Evolutionary conservation across 2,329 filamentous ascomycete genomes (phyloP).

Genomic region (Sordariomycetes sp.): DNA sequence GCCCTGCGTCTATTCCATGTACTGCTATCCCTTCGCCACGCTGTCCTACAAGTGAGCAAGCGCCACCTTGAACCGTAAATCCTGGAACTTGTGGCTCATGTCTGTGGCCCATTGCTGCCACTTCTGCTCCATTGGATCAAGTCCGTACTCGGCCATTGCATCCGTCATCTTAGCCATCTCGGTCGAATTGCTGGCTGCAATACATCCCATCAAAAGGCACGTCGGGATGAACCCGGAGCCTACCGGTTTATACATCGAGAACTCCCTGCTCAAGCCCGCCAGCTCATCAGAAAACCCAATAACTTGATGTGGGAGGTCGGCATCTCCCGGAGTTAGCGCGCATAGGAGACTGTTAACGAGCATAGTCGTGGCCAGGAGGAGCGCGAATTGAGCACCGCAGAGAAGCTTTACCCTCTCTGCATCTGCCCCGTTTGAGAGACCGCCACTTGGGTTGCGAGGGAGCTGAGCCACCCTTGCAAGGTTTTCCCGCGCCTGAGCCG

Average conservation of each 20-base stretch:
- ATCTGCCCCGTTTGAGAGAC: neutral
- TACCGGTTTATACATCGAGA: conserved; percentile 11
- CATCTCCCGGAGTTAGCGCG: conserved; percentile 8
- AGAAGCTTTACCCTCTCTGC: neutral
- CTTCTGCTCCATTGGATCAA: neutral
- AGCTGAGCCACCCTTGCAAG: conserved; percentile 4
- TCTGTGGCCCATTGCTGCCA: neutral
- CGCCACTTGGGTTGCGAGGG: neutral
- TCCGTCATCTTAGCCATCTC: neutral
- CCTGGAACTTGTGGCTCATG: neutral
- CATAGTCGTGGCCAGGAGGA: conserved; percentile 10
- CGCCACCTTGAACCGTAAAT: neutral
- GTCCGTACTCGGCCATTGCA: neutral
- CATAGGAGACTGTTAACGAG: conserved; percentile 12
- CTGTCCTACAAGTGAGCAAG: neutral
- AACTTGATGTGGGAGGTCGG: conserved; percentile 8
- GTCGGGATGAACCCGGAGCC: conserved; percentile 14
- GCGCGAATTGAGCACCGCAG: conserved; percentile 8
- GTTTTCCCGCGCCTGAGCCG: neutral
- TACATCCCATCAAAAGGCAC: conserved; percentile 13
- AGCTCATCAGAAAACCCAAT: conserved; percentile 11
- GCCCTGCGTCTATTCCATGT: neutral
- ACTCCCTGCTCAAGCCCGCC: conserved; percentile 10
- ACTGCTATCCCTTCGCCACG: neutral
- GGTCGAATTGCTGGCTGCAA: conserved; percentile 13